These are phyloP conservation scores for Hibiscus trionum DNA, from an alignment of 345 rosid genomes.

Conservation along the genomic window DNA sequence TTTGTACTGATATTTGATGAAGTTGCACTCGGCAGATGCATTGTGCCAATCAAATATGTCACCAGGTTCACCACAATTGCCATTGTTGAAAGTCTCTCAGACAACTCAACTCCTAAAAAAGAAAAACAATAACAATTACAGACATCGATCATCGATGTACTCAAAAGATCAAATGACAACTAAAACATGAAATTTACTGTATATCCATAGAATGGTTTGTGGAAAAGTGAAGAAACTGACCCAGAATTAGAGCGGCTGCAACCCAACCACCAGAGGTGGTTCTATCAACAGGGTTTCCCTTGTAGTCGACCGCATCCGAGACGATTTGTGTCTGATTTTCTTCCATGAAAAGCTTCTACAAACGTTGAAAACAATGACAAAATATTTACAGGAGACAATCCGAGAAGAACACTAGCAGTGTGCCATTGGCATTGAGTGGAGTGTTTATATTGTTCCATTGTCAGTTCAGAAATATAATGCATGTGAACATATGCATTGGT, in stretches of 20 bases:
- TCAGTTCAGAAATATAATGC: too few species aligned
- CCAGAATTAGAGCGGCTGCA: constrained; percentile 5
- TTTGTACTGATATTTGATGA: background rate
- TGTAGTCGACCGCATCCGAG: constrained; percentile 5
- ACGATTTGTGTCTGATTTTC: background rate
- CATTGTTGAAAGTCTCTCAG: constrained; percentile 13
- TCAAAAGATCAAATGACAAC: too few species aligned
- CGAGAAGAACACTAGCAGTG: background rate
- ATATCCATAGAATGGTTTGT: background rate
- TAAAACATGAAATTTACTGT: too few species aligned
- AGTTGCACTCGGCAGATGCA: constrained; percentile 14
- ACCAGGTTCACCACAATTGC: constrained; percentile 12
- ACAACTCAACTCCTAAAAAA: background rate
- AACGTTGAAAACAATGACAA: background rate
- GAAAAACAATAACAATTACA: too few species aligned
- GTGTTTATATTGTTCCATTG: too few species aligned
- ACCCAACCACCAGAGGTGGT: constrained; percentile 12
- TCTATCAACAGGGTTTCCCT: constrained; percentile 11
- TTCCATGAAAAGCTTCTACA: background rate
- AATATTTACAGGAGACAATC: background rate
- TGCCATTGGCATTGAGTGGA: too few species aligned
- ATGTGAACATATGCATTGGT: background rate
- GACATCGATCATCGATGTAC: too few species aligned
- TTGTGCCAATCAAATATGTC: constrained; percentile 12
- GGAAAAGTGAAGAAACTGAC: constrained; percentile 2